Conservation (phyloP, 2,329 filamentous ascomycete genomes). For the Diaporthe aspalathi region DNA sequence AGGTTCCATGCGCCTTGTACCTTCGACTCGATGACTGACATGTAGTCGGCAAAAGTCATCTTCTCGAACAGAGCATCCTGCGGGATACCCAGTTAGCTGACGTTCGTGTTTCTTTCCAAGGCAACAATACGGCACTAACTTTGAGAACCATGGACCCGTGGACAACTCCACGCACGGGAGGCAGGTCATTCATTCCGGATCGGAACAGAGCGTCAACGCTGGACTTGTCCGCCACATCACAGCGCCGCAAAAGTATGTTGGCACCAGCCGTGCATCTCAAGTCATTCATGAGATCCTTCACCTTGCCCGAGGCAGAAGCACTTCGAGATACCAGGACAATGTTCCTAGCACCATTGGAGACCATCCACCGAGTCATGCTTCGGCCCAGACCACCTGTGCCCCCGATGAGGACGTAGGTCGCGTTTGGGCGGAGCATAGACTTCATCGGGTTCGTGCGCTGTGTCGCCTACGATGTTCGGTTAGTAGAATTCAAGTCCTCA, state of each 20-base stretch:
- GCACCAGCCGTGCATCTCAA: conserved; percentile 26
- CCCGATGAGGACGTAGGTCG: conserved; percentile 45
- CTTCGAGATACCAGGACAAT: conserved; percentile 33
- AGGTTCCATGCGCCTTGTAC: conserved; percentile 59
- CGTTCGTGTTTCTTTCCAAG: neutral
- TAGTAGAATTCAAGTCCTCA: conserved; percentile 30
- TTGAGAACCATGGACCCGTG: conserved; percentile 54
- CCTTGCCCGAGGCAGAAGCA: conserved; percentile 32
- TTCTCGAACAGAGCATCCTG: conserved; percentile 63
- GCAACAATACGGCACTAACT: neutral
- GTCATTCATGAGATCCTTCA: conserved; percentile 32
- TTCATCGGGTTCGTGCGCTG: conserved; percentile 20
- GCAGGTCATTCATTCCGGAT: conserved; percentile 53
- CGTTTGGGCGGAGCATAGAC: conserved; percentile 37
- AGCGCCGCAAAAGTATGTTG: neutral
- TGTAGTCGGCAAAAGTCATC: conserved; percentile 63
- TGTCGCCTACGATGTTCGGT: conserved; percentile 22
- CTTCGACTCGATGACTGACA: conserved; percentile 48
- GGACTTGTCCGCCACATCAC: conserved; percentile 53
- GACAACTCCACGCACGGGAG: conserved; percentile 51
- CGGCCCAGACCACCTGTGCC: conserved; percentile 46
- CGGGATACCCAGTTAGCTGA: neutral
- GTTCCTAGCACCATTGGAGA: conserved; percentile 39
- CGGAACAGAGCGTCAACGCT: conserved; percentile 52
- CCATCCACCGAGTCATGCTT: conserved; percentile 43